Base-by-base conservation (phyloP, 2,329 filamentous ascomycete species). In the Nemania abortiva region DNA sequence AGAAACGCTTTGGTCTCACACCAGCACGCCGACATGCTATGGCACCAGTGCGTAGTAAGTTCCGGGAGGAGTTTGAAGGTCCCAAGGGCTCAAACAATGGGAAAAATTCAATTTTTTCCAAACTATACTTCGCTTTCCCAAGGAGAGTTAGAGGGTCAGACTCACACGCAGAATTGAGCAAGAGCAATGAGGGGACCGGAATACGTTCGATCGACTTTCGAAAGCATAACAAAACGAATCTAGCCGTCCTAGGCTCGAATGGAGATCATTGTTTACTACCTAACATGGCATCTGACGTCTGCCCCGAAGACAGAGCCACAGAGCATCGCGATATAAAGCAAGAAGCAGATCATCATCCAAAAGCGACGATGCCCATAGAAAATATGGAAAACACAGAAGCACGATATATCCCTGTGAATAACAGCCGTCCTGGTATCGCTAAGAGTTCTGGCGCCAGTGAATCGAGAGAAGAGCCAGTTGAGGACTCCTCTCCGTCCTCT, bases 1-100 rank as follows among this genome's bases (percentile, higher is more conserved):
- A 82, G 61, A 80, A 80, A 64, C 78, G 82, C n/a, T 84, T 85
- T 60, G 77, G 78, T 13, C 72, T 80, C n/a, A 74, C 77, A 5
- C 65, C 80, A 1, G 56, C 77, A 15, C 77, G 76, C 2, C 79
- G 75, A 31, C 78, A 78, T 42, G 75, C 73, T 2, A 74, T 74
- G 1, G 62, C 69, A n/a, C 76, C 75, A 11, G 66, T 81, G 1
- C 70, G 70, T 54, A 84, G 81, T 70, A 82, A 77, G 22, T 85
- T 85, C 71, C 77, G 73, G 10, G 83, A 86, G 66, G 78, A 83
- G 5, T 80, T 84, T 58, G 72, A 79, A 18, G 72, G 74, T 5
- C 53, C 71, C 6, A 71, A 66, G 52, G 31, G 66, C 15, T 62
- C 67, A 24, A 61, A 34, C 31, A 68, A 49, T 7, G 66, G 66